Base-by-base conservation (phyloP, 345 rosid species). In the Abelmoschus esculentus region DNA sequence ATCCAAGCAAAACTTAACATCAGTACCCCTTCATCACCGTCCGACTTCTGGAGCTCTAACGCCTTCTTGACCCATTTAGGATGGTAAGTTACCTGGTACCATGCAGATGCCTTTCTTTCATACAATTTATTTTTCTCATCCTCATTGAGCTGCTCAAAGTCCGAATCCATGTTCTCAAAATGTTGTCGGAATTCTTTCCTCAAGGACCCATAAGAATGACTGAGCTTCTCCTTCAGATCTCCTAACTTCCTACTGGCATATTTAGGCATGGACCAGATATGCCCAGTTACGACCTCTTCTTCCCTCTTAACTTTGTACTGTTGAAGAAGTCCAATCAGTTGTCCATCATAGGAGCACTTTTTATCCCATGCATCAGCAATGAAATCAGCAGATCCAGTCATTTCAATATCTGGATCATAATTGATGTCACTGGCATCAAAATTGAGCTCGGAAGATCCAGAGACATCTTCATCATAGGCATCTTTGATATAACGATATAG, bases 281-380 rank as follows among this genome's bases (percentile, higher is more conserved):
- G 93, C 31, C 99, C 99, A 0, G 97, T 95, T 47, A 95, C 93
- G 13, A 95, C 52, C 88, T 91, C 99, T 73, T 89, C 99, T 79
- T 91, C 99, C 72, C 82, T 81, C 61, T 80, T 86, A 55, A 93
- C 98, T 70, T 88, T 86, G 70, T 93, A 90, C 73, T 89, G 96
- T 18, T 78, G 82, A 4, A 89, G 86, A 67, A 91, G 93, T 58
- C 96, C 92, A 17, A 79, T 79, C 57, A 93, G 80, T 78, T 88
- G 96, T n/a, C 86, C 80, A 26, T 93, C 89, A 38, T 91, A 88
- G 10, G 81, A 82, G 73, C 91, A 87, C 78, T 93, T 93, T 61
- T 85, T 79, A 64, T 72, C 76, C 98, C 98, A 91, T 19, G 97
- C 97, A 78, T 87, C 88, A 4, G 38, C 65, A 54, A 93, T 73